Base-by-base conservation (phyloP, 2,329 filamentous ascomycete genomes). In the Cordyceps militaris region DNA sequence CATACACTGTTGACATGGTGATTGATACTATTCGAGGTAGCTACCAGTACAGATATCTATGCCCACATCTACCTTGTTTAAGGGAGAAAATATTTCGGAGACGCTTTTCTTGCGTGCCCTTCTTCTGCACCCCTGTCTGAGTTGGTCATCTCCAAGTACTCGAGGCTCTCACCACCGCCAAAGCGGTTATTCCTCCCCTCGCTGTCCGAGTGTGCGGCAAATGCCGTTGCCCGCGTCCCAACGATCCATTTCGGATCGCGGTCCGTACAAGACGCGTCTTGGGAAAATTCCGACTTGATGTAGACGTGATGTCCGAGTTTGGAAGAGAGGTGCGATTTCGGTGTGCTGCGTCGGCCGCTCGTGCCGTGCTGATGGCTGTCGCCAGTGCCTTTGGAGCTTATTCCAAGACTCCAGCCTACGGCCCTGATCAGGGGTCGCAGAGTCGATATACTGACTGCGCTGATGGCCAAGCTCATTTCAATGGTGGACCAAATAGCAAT, bases 401-500 rank as follows among this genome's bases (percentile, higher is more conserved):
- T 56, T 52, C 68, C 68, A 46, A 77, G 59, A 56, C 64, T 69
- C 51, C 64, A 66, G 53, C 64, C 66, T 43, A 75, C 46, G 26
- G 63, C 32, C 56, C 71, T 71, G 60, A 73, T 57, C 1, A 81
- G 68, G 0, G 78, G 78, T 0, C 76, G 73, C 6, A 80, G 67
- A 0, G 77, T 79, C 6, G 76, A 74, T 7, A 77, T 70, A 24
- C 73, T 73, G n/a, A 74, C 75, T 8, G 77, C 78, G 7, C 73
- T 73, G 61, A 81, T 74, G 49, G 76, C 75, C 1, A 81, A 69
- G 13, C 74, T 75, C 36, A 74, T 69, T 56, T 81, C 79, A 7
- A 74, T 67, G 0, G 73, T 75, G 1, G 76, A 78, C 76, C 76
- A 80, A 62, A 79, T 75, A 16, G 76, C 76, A 51, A 78, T 74